Evolutionary conservation across 1,284 basidiomycete species (phyloP), one percentile per base, ranked within the genome.

Genomic region (Mycena citricolor): DNA sequence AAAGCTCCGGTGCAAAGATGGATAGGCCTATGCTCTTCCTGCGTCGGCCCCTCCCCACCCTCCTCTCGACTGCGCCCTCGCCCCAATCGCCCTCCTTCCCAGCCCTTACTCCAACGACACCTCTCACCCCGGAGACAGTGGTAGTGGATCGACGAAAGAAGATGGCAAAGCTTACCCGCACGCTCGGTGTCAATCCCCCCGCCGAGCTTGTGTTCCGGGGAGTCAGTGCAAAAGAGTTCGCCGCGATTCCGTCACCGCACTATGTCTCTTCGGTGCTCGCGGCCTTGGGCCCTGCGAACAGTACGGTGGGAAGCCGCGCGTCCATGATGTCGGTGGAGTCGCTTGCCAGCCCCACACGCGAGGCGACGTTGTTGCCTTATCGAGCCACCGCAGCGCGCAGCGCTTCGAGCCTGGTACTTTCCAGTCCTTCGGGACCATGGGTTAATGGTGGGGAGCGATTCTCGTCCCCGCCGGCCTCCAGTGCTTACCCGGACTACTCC

Each of bases 151-250:
- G 39, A 19, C 46, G 50, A 20, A 48, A 42, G 38, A 51, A 46
- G 25, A 47, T 51, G 49, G 49, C 49, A 5, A 51, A 51, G 38
- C 49, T 51, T 29, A 32, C 23, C 26, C 49, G 44, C 24, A 47
- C 44, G 26, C 49, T 51, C n/a, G 49, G 49, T 10, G 12, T 12
- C 10, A 47, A 47, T 17, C 34, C 39, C 7, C 47, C 47, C 10
- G 38, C 42, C 14, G 47, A 49, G 47, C 38, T 49, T 19, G 47
- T 49, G 20, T 49, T 49, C 19, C 19, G 42, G 20, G 22, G 32
- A 22, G 31, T 17, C 10, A 16, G 13, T n/a, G 19, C 7, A 39
- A 17, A 13, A 12, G 20, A 10, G 13, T 12, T 8, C 16, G 19
- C 7, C 33, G 17, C 12, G 12, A 23, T 11, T n/a, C 34, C 39